Evolutionary conservation across 2,329 filamentous ascomycete species (phyloP).

Genomic region (Colletotrichum viniferum): DNA sequence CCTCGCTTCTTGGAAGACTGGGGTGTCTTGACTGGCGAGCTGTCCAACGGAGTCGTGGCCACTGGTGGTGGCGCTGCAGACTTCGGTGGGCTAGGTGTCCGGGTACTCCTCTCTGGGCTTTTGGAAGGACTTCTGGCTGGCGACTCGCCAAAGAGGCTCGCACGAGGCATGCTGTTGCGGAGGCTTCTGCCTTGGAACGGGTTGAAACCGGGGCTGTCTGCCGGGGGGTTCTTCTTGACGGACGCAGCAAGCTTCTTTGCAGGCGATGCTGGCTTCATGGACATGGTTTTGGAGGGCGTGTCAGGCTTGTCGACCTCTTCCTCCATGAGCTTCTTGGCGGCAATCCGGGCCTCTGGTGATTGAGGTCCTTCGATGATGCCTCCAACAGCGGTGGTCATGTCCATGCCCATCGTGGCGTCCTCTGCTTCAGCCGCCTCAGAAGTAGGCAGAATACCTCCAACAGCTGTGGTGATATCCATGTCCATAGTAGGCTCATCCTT

Average conservation of each 20-base stretch:
- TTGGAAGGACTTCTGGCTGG: not conserved
- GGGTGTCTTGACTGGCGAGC: constrained; percentile 29
- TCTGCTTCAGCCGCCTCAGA: constrained; percentile 31
- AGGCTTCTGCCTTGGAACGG: constrained; percentile 54
- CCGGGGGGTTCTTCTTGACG: constrained; percentile 27
- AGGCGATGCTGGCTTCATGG: constrained; percentile 40
- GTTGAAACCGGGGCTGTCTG: constrained; percentile 58
- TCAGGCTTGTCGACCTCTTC: constrained; percentile 58
- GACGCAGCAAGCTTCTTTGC: constrained; percentile 34
- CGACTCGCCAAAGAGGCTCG: constrained; percentile 42
- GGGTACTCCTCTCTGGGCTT: not conserved
- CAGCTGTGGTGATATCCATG: constrained; percentile 67
- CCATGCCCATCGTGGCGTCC: constrained; percentile 64
- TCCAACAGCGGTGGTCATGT: constrained; percentile 69
- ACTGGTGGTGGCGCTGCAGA: constrained; percentile 1
- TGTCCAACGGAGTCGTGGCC: constrained; percentile 3
- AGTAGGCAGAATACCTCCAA: constrained; percentile 57
- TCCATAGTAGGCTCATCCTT: constrained; percentile 34
- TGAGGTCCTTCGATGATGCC: constrained; percentile 56
- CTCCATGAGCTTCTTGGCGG: constrained; percentile 64
- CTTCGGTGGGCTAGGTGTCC: constrained; percentile 22
- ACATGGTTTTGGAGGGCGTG: constrained; percentile 43
- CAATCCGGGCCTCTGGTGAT: constrained; percentile 42
- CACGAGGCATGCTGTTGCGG: constrained; percentile 51
- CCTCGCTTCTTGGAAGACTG: constrained; percentile 17